Evolutionary conservation across 1,139 yeast genomes (phyloP), one percentile per base, ranked within the genome.

Genomic region (Waltiozyma sp.): DNA sequence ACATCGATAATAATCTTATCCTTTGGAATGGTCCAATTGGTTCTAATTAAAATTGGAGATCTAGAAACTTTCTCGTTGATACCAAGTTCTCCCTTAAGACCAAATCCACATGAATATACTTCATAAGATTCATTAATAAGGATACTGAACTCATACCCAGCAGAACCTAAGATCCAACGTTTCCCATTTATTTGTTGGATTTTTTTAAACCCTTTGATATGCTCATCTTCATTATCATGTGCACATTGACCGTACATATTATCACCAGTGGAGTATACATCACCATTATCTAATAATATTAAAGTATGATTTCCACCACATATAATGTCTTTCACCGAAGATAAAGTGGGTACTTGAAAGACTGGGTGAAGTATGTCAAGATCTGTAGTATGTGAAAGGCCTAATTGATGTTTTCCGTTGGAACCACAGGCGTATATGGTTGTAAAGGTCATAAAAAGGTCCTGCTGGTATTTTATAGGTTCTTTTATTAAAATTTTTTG

Each of bases 241-340:
- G 48, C 51, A 52, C 80, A 70, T 56, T 83, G 91, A 2, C 81
- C 78, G 31, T 50, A 49, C 0, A 62, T 47, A 52, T 81, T 81
- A 45, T 70, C 76, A 1, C 96, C 96, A 44, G 75, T 56, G 0
- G 75, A 73, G 49, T 63, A 78, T 0, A 79, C 59, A 0, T 62
- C 57, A 0, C 91, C 91, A 42, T 69, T 62, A 2, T 61, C 65
- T 14, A 76, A 57, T 8, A 86, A 59, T 2, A 87, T 51, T 34
- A 86, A 53, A 0, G 95, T 80, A 58, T 91, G 97, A 55, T 88
- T 89, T 0, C 97, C 97, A 3, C 97, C 97, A 56, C 88, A 77
- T 1, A 69, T 71, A 33, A 79, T 68, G 58, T 63, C 69, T 38
- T 53, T 46, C 0, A 79, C 28, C 5, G 19, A 16, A 3, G 28